Evolutionary conservation across 257 asterid genomes (phyloP).

Genomic region (Knoxia roxburghii): DNA sequence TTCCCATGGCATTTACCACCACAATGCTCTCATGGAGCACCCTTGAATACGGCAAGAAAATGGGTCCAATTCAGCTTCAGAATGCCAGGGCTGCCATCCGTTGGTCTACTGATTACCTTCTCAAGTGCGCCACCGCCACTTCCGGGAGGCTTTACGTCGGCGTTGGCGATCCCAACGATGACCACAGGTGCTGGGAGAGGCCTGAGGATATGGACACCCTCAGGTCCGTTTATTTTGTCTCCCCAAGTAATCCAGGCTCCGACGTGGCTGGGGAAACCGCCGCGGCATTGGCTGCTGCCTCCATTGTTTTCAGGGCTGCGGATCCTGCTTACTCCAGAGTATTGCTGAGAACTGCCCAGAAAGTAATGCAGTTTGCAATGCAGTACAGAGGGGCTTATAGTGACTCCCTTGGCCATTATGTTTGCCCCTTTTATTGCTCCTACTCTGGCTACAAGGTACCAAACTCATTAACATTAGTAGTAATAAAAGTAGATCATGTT

Average conservation of each 20-base stretch:
- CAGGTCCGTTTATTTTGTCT: slow-evolving; percentile 54
- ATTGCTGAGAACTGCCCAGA: slow-evolving; percentile 46
- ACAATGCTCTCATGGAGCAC: slow-evolving; percentile 83
- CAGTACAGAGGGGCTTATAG: slow-evolving; percentile 67
- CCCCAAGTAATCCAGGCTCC: slow-evolving; percentile 67
- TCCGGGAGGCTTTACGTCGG: slow-evolving; percentile 77
- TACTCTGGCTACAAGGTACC: slow-evolving; percentile 71
- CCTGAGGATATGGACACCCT: slow-evolving; percentile 88
- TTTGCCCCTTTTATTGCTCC: slow-evolving; percentile 81
- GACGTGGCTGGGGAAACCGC: slow-evolving; percentile 94
- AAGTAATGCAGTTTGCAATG: slow-evolving; percentile 64
- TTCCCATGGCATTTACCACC: slow-evolving; percentile 86
- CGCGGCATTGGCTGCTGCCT: slow-evolving; percentile 86
- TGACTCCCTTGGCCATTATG: slow-evolving; percentile 60
- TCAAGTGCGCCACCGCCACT: slow-evolving; percentile 68
- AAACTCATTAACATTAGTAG: neutral
- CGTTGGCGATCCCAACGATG: slow-evolving; percentile 74
- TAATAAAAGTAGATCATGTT: too few species aligned
- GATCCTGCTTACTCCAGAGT: slow-evolving; percentile 49
- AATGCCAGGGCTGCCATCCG: slow-evolving; percentile 52
- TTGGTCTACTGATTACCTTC: slow-evolving; percentile 82
- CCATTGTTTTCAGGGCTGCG: slow-evolving; percentile 55
- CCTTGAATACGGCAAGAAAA: slow-evolving; percentile 54
- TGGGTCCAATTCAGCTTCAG: slow-evolving; percentile 47
- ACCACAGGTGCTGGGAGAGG: slow-evolving; percentile 89